Base-by-base conservation (phyloP, 805 yeast genomes). In the Candida ipomoeae region DNA sequence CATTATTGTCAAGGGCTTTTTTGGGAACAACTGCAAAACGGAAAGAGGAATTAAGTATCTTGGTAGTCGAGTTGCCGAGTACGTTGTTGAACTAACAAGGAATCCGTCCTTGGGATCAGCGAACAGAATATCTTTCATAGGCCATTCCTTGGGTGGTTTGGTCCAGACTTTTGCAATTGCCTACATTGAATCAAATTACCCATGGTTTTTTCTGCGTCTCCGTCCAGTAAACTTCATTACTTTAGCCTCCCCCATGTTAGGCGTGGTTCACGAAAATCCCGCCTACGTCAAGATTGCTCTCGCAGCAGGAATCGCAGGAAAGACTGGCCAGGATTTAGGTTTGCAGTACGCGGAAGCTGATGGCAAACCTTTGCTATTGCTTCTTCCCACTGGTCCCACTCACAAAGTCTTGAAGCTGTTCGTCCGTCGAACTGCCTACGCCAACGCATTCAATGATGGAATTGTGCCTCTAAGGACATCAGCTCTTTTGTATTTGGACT, bases 401-500 rank as follows among this genome's bases (percentile, higher is more conserved):
- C 83, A 85, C 53, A 68, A 68, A 34, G 74, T 86, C 0, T 74
- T 92, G 51, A 78, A 80, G 50, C 67, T 68, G 50, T 92, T 94
- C 68, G 64, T 74, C 39, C 71, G 85, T 52, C 74, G 97, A 54
- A 89, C 97, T 0, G 71, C 87, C 0, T 94, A 94, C 66, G 97
- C 98, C 0, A 94, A 94, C 67, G 84, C 87, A 0, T 75, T 88
- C 17, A 85, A 94, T 66, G 99, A 94, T 69, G 99, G 99, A 2
- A 90, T 94, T 48, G 99, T 94, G 1, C 98, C 99, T 0, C 71
- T 94, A 58, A 73, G 98, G 46, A 94, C 99, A 0, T 83, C 96
- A 0, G 89, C 97, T 0, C 69, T 92, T 48, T 67, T 92, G 26
- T 92, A 85, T 61, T 66, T 94, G 13, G 98, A 94, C 65, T 90